Conservation (phyloP, 805 yeast genomes). For the Lipomyces oligophaga region DNA sequence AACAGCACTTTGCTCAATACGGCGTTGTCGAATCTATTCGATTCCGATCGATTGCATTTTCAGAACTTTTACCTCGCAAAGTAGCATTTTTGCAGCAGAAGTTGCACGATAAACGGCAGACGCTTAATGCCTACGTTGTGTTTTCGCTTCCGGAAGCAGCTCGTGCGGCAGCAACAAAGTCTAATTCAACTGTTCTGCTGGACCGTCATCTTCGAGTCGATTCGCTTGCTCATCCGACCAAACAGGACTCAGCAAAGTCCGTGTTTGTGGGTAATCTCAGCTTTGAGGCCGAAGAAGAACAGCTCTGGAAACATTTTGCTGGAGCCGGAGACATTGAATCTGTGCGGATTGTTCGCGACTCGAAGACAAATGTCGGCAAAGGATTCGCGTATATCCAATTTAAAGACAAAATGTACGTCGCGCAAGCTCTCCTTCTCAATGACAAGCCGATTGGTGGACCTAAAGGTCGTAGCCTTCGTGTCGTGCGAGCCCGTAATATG, state of each 20-base stretch:
- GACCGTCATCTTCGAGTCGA: constrained; percentile 84
- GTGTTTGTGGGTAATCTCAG: constrained; percentile 92
- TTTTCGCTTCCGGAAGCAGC: constrained; percentile 51
- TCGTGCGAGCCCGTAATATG: constrained; percentile 58
- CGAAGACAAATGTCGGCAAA: constrained; percentile 91
- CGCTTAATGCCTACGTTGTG: constrained; percentile 86
- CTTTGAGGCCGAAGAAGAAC: constrained; percentile 88
- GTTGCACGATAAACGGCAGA: constrained; percentile 70
- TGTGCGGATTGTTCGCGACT: constrained; percentile 85
- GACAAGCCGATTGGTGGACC: constrained; percentile 59
- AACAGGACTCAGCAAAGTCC: constrained; percentile 76
- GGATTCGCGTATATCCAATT: constrained; percentile 97
- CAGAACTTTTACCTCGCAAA: constrained; percentile 83
- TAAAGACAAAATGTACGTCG: constrained; percentile 59
- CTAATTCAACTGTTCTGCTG: constrained; percentile 67
- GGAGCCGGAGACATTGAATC: constrained; percentile 72
- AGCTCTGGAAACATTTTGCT: constrained; percentile 73
- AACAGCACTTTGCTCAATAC: constrained; percentile 23
- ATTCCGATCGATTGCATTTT: constrained; percentile 87
- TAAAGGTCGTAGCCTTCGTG: constrained; percentile 72
- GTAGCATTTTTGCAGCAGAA: constrained; percentile 82
- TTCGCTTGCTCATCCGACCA: constrained; percentile 85
- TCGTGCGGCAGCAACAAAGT: constrained; percentile 42
- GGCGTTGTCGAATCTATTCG: constrained; percentile 71
- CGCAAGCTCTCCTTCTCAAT: constrained; percentile 73